These are phyloP conservation scores for Pichia sp. DNA, from an alignment of 1,139 yeast species.

Conservation along the genomic window DNA sequence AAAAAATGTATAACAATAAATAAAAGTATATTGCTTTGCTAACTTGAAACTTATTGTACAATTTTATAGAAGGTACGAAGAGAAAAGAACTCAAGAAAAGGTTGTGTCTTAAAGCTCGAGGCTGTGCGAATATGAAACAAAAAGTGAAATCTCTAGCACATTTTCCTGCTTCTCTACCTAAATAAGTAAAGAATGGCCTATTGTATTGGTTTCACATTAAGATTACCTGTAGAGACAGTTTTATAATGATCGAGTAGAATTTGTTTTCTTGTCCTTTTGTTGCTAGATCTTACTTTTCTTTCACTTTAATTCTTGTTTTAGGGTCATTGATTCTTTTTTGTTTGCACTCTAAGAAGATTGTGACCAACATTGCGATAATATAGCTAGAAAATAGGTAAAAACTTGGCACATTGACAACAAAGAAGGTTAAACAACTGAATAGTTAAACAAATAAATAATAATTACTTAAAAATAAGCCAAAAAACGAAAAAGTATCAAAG, in stretches of 20 bases:
- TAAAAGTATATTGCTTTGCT: no score
- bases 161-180: not conserved
- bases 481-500: no score
- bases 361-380: not conserved
- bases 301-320: not conserved
- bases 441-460: not conserved
- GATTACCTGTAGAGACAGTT: not conserved
- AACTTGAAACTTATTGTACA: no score
- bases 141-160: not conserved
- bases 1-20: no score
- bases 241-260: not conserved
- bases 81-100: not conserved
- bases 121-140: slow-evolving; percentile 16
- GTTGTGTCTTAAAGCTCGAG: not conserved
- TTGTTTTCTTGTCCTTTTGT: not conserved
- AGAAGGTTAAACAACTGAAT: no score
- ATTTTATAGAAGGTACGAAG: no score
- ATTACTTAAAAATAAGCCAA: not conserved
- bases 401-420: not conserved
- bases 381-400: not conserved
- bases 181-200: not conserved
- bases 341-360: not conserved
- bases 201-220: not conserved
- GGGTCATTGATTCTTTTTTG: not conserved
- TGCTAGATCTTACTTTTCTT: not conserved